Evolutionary conservation across 2,329 filamentous ascomycete genomes (phyloP).

Genomic region (Xylariales sp.): DNA sequence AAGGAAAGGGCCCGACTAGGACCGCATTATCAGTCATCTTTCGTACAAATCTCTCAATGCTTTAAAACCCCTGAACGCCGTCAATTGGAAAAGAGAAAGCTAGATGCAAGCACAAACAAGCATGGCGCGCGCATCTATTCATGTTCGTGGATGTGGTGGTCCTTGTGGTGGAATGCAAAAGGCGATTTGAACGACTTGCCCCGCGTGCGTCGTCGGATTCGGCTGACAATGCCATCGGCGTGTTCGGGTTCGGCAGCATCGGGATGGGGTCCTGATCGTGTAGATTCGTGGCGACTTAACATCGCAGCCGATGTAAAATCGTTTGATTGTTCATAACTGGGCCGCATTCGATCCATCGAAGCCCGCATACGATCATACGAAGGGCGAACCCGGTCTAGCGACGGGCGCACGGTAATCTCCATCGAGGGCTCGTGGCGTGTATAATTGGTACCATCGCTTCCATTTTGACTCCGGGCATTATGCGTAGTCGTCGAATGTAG

Average conservation of each 20-base stretch:
- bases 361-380: conserved; percentile 85
- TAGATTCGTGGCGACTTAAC: conserved; percentile 77
- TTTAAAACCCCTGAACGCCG: conserved; percentile 7
- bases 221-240: conserved; percentile 21
- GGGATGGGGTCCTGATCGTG: conserved; percentile 37
- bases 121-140: conserved; percentile 15
- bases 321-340: conserved; percentile 80
- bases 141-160: conserved; percentile 23
- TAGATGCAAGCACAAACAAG: neutral
- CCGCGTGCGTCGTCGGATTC: conserved; percentile 26
- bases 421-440: conserved; percentile 62
- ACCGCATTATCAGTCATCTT: conserved; percentile 11
- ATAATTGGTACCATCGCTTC: conserved; percentile 91
- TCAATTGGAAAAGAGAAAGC: neutral
- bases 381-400: conserved; percentile 66
- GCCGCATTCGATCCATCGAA: conserved; percentile 80
- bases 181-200: conserved; percentile 29
- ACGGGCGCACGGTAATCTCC: conserved; percentile 49
- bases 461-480: conserved; percentile 79
- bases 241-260: conserved; percentile 8
- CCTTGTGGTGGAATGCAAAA: conserved; percentile 21
- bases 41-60: conserved; percentile 10
- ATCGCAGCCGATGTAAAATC: conserved; percentile 91
- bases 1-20: conserved; percentile 1
- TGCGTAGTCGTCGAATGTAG: conserved; percentile 64